A percentile compares a stretch with the other conserved stretches of the same genome.
Conservation (phyloP, 805 yeast species). For the Saccharomyces mikatae region DNA sequence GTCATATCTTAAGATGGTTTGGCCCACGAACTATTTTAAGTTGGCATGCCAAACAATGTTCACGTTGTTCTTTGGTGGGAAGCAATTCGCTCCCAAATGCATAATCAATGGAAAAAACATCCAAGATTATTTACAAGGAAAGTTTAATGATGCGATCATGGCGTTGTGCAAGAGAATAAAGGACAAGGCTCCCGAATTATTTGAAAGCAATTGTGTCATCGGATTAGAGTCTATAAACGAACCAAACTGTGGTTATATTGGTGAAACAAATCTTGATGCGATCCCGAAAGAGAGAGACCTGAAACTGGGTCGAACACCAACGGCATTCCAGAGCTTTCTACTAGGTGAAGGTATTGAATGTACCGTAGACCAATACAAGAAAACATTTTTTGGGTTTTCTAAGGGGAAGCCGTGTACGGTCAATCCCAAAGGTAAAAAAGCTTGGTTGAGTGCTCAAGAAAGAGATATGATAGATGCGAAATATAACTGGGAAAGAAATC, state of each 20-base stretch:
- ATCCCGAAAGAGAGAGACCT: constrained; percentile 59
- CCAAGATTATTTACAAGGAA: constrained; percentile 66
- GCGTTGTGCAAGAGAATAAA: constrained; percentile 38
- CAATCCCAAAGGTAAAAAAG: constrained; percentile 58
- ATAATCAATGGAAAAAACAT: constrained; percentile 63
- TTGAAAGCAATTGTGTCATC: constrained; percentile 37
- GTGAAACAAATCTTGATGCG: constrained; percentile 44
- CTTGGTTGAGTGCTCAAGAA: constrained; percentile 57
- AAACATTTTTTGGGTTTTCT: constrained; percentile 70
- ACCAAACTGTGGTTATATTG: constrained; percentile 71
- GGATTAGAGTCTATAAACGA: constrained; percentile 85
- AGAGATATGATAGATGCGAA: constrained; percentile 40
- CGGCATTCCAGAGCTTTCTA: constrained; percentile 62
- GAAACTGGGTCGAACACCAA: constrained; percentile 74
- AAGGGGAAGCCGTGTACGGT: constrained; percentile 48
- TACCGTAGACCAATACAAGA: constrained; percentile 59
- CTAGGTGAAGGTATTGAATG: constrained; percentile 73
- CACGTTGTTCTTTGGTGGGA: constrained; percentile 77
- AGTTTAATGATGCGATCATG: constrained; percentile 48
- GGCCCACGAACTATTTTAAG: constrained; percentile 82
- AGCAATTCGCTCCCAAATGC: constrained; percentile 66
- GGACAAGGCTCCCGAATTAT: constrained; percentile 36
- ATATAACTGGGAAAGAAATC: constrained; percentile 63
- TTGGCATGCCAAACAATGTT: constrained; percentile 76
- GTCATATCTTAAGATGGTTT: constrained; percentile 71